phyloP scores from a whole-genome alignment of 345 rosid genomes.

The thale cress (Arabidopsis thaliana) region DNA sequence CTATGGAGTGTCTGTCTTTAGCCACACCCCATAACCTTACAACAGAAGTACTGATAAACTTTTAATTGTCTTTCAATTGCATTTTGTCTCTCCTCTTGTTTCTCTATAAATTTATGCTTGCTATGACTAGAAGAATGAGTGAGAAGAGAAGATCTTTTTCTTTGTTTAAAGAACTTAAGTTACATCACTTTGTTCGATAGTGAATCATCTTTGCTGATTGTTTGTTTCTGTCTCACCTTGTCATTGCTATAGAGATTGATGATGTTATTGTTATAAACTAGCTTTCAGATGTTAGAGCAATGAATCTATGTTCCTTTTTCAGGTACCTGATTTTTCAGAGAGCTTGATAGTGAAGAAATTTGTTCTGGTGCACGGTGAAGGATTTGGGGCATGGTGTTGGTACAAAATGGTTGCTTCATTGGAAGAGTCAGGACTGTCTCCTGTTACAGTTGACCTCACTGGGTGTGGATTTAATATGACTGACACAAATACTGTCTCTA shows the following conservation, averaged over 20 bases:
- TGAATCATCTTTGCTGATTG: constrained; percentile 18
- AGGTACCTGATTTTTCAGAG: constrained; percentile 77
- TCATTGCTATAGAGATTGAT: constrained; percentile 15
- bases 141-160: constrained; percentile 7
- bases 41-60: neutral
- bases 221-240: constrained; percentile 5
- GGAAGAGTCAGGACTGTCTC: constrained; percentile 83
- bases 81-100: constrained; percentile 14
- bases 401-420: constrained; percentile 79
- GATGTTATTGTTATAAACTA: neutral
- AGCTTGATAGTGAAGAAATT: constrained; percentile 63
- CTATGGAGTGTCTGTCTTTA: constrained; percentile 18
- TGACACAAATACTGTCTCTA: constrained; percentile 65
- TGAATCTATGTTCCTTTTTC: constrained; percentile 15
- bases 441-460: constrained; percentile 76
- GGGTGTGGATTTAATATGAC: constrained; percentile 87
- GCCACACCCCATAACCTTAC: neutral
- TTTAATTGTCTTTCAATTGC: neutral
- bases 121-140: neutral
- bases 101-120: neutral
- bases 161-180: constrained; percentile 20
- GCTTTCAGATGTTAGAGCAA: neutral
- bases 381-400: constrained; percentile 99
- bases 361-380: constrained; percentile 87
- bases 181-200: constrained; percentile 19